phyloP scores from a whole-genome alignment of 192 early-diverging fungal species.

The Geranomyces michiganensis region DNA sequence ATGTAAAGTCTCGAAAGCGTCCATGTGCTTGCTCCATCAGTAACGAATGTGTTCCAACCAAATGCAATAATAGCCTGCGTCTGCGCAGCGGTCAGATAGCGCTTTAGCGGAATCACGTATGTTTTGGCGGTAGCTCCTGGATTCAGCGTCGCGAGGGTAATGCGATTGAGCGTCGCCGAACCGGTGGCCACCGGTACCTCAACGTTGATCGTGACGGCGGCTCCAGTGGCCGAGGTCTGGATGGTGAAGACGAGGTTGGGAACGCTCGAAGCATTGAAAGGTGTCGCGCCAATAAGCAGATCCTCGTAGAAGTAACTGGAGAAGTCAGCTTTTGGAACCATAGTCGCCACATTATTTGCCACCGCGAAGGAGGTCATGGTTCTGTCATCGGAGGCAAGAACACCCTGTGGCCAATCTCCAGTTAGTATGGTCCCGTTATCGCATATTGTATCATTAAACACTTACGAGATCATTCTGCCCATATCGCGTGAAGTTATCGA shows the following conservation, averaged over 20 bases:
- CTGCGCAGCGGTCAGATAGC: background rate
- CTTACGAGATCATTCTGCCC: background rate
- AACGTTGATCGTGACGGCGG: background rate
- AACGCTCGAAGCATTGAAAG: background rate
- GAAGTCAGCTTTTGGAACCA: background rate
- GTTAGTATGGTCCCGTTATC: too few species aligned
- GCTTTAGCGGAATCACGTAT: background rate
- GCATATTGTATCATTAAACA: background rate
- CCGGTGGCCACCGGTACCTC: background rate
- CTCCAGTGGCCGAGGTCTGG: background rate
- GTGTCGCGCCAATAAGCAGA: background rate
- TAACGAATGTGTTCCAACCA: background rate
- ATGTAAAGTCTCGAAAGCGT: background rate
- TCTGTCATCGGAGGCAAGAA: background rate
- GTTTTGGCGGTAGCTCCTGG: background rate
- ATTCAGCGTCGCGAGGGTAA: background rate
- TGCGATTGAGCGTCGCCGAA: too few species aligned
- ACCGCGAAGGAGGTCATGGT: slow-evolving; percentile 5
- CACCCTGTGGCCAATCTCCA: background rate
- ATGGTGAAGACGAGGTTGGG: slow-evolving; percentile 4
- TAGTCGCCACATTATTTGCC: background rate
- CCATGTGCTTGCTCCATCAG: background rate
- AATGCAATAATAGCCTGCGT: background rate
- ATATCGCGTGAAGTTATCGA: background rate
- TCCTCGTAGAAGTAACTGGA: slow-evolving; percentile 5